Percentiles rank a stretch among this genome's conserved stretches.
Conservation (phyloP, 2,329 filamentous ascomycete genomes). For the Aspergillus pseudoglaucus region DNA sequence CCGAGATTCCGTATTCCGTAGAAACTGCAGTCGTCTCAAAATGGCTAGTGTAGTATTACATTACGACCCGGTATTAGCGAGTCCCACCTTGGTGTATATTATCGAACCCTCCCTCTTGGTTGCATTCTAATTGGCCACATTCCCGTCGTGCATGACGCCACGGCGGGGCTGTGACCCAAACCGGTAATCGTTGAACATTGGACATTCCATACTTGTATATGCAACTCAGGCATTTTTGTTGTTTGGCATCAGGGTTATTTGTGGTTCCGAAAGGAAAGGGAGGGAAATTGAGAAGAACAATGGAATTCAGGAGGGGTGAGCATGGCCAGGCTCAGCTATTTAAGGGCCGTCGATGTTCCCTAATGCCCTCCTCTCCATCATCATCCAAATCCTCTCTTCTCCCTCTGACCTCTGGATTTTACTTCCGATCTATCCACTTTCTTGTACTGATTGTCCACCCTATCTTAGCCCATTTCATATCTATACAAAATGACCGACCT, state of each 20-base stretch:
- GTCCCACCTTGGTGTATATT: neutral
- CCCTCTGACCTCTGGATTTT: neutral
- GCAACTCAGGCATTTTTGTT: too few species aligned
- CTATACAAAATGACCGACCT: conserved; percentile 25
- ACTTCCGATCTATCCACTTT: neutral
- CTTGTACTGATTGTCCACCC: neutral
- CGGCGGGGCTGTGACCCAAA: neutral
- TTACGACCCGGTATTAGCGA: too few species aligned
- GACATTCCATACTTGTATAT: too few species aligned
- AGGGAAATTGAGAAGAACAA: too few species aligned
- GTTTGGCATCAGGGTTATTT: neutral
- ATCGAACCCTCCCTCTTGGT: neutral
- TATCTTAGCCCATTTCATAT: conserved; percentile 3
- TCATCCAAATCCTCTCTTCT: neutral
- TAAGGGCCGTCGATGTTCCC: neutral
- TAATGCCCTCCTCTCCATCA: neutral
- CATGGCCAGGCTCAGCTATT: neutral
- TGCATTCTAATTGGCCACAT: neutral
- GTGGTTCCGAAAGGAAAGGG: neutral
- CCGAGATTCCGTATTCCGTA: too few species aligned
- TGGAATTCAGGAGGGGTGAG: neutral
- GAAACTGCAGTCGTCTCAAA: too few species aligned
- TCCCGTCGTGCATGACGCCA: neutral
- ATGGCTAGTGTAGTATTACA: too few species aligned
- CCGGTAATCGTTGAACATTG: too few species aligned